A percentile compares a stretch with the other conserved stretches of the same genome.
These are phyloP conservation scores for Chaetomium sp. DNA, from an alignment of 2,329 filamentous ascomycete genomes.

Conservation along the genomic window DNA sequence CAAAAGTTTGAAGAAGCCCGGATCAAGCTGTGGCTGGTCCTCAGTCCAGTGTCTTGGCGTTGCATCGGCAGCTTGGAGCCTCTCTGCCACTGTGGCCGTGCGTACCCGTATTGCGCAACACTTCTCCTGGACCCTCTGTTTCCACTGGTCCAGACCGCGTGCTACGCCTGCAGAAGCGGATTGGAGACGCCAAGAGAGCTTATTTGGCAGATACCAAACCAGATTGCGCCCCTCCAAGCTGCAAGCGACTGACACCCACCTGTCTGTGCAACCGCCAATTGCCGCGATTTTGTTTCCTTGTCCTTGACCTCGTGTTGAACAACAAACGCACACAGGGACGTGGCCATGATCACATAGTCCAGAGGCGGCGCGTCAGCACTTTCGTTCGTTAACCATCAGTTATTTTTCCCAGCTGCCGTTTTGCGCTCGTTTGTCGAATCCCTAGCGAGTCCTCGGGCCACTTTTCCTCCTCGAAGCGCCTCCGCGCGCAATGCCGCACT, in stretches of 20 bases:
- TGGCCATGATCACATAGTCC: constrained; percentile 27
- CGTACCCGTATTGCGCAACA: background rate
- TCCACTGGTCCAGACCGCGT: constrained; percentile 9
- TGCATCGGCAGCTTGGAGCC: constrained; percentile 1
- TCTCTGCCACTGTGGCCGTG: background rate
- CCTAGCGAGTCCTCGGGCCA: background rate
- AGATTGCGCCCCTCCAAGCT: constrained; percentile 1
- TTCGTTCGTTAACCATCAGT: constrained; percentile 23
- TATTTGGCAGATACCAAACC: constrained; percentile 21
- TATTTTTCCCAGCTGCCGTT: background rate
- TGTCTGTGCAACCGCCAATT: constrained; percentile 21
- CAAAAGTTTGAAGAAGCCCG: constrained; percentile 20
- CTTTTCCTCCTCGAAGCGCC: background rate
- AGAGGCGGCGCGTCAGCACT: constrained; percentile 18
- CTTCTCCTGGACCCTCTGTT: background rate
- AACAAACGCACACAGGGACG: constrained; percentile 8
- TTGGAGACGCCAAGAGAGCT: constrained; percentile 32
- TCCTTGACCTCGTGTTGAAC: constrained; percentile 11
- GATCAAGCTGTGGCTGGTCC: constrained; percentile 11
- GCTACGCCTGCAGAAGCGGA: constrained; percentile 21
- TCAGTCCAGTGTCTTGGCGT: background rate
- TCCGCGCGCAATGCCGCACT: constrained; percentile 44
- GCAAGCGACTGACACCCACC: constrained; percentile 3
- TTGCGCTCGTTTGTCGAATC: constrained; percentile 8
- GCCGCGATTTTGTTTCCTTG: constrained; percentile 16